Percentiles rank a stretch among this genome's conserved stretches.
These are phyloP conservation scores for Otatea glauca DNA, from an alignment of 176 grass and related monocot species.

Conservation along the genomic window DNA sequence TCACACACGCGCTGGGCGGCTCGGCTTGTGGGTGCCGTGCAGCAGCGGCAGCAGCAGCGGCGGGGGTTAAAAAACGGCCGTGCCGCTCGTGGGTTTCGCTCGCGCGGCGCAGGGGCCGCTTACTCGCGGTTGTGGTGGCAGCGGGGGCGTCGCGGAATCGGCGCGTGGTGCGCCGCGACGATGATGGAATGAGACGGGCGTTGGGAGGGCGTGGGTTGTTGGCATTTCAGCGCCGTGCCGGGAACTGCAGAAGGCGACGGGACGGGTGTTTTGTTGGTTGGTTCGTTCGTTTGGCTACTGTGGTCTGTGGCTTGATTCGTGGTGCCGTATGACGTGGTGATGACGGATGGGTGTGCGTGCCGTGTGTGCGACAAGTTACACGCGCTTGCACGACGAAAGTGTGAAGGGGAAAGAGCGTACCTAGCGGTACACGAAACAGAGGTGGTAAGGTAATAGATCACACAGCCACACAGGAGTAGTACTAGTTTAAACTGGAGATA, in stretches of 20 bases:
- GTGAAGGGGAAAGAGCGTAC: not conserved
- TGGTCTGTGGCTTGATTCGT: not conserved
- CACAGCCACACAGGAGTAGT: no score
- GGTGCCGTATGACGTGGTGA: not conserved
- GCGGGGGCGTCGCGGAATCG: no score
- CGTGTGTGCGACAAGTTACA: not conserved
- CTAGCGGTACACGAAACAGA: not conserved
- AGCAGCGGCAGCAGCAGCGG: not conserved
- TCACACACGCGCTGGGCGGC: not conserved
- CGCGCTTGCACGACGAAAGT: not conserved
- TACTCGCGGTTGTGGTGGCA: no score
- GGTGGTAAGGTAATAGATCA: not conserved
- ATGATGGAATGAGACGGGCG: not conserved
- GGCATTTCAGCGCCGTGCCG: not conserved
- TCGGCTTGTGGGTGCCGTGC: not conserved
- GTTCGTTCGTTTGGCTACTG: not conserved
- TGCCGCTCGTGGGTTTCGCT: no score
- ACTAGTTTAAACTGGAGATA: no score
- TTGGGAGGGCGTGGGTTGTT: not conserved
- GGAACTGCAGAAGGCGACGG: slow-evolving; percentile 1
- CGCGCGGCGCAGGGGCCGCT: no score
- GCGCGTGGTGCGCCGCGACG: not conserved
- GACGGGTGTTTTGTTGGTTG: not conserved
- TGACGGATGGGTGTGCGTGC: not conserved
- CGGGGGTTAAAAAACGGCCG: not conserved